A percentile compares a stretch with the other conserved stretches of the same genome.
phyloP scores from a whole-genome alignment of 108 stramenopile species.

The Nitzschia putrida region DNA sequence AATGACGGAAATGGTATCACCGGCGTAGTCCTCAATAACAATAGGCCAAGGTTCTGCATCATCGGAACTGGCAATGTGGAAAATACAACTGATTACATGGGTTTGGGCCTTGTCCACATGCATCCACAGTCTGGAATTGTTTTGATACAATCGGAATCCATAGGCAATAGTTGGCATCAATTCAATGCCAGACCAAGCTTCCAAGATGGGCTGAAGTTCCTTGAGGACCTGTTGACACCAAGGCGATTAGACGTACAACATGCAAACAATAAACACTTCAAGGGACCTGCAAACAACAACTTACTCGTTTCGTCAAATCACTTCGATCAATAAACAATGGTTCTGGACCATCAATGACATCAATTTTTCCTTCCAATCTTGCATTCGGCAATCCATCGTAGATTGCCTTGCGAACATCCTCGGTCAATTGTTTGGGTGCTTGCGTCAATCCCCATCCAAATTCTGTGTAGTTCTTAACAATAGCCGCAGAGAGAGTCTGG shows the following conservation, averaged over 20 bases:
- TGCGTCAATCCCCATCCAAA: constrained; percentile 66
- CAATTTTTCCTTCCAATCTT: constrained; percentile 33
- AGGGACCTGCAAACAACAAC: neutral
- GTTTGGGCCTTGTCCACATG: constrained; percentile 79
- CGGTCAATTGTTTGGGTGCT: constrained; percentile 52
- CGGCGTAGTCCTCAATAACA: constrained; percentile 45
- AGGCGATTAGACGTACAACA: neutral
- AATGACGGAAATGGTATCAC: constrained; percentile 29
- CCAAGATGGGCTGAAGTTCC: constrained; percentile 63
- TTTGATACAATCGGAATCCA: constrained; percentile 67
- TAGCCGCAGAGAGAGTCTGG: constrained; percentile 44
- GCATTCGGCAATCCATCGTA: constrained; percentile 33
- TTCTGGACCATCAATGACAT: constrained; percentile 44
- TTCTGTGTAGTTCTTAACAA: constrained; percentile 61
- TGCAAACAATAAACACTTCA: neutral
- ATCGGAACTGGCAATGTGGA: constrained; percentile 78
- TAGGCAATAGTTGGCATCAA: constrained; percentile 59
- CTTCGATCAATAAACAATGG: constrained; percentile 45
- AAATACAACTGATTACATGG: constrained; percentile 83
- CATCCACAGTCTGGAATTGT: constrained; percentile 46
- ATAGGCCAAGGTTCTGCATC: constrained; percentile 82
- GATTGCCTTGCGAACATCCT: constrained; percentile 35
- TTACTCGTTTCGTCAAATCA: constrained; percentile 39
- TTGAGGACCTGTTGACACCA: constrained; percentile 21
- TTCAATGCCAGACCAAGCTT: constrained; percentile 62